These are phyloP conservation scores for Arbutus unedo DNA, from an alignment of 148 eudicot genomes.

Conservation along the genomic window DNA sequence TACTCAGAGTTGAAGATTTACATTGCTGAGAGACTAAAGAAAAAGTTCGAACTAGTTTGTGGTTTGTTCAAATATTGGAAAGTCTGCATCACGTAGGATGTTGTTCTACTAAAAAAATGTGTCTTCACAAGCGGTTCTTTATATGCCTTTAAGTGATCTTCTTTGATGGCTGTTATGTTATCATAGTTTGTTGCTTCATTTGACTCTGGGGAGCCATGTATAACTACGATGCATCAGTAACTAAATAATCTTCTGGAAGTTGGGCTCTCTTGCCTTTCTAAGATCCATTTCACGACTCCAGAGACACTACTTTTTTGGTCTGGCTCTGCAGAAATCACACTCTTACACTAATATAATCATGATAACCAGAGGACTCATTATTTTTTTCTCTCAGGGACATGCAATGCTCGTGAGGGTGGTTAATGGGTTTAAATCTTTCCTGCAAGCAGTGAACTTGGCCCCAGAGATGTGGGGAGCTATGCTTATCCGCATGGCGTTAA, in stretches of 20 bases:
- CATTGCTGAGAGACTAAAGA: neutral
- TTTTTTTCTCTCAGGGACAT: slow-evolving; percentile 42
- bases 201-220: neutral
- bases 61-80: neutral
- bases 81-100: neutral
- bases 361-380: neutral
- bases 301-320: neutral
- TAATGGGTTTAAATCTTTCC: slow-evolving; percentile 54
- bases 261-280: neutral
- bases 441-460: slow-evolving; percentile 67
- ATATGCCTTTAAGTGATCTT: neutral
- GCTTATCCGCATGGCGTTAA: slow-evolving; percentile 64
- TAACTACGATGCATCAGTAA: neutral
- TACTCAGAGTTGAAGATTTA: neutral
- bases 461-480: slow-evolving; percentile 81
- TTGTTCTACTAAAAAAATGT: neutral
- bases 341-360: neutral
- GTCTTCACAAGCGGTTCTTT: neutral
- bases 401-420: slow-evolving; percentile 49
- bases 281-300: neutral
- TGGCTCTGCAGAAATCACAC: neutral
- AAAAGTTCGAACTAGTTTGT: neutral
- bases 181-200: neutral
- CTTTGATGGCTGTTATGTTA: neutral
- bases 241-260: neutral